These are phyloP conservation scores for Aspergillus ibericus DNA, from an alignment of 2,329 filamentous ascomycete species.

Conservation along the genomic window DNA sequence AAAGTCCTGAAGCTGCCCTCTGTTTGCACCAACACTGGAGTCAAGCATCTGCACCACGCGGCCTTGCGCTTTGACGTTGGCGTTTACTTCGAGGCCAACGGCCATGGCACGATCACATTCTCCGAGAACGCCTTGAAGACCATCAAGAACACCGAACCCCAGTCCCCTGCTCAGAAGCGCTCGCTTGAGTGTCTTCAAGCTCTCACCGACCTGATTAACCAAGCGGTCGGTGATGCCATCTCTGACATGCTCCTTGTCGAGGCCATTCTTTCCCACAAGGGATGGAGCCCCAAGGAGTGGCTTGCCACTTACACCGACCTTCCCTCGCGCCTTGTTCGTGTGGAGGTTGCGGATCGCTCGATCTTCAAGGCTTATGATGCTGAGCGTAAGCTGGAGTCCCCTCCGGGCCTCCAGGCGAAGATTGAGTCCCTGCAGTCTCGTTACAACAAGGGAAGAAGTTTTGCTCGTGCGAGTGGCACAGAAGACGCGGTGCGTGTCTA, in stretches of 20 bases:
- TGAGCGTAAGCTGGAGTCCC: slow-evolving; percentile 80
- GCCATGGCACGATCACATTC: slow-evolving; percentile 95
- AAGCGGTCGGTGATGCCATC: slow-evolving; percentile 93
- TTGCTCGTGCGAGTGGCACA: slow-evolving; percentile 89
- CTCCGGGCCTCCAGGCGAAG: slow-evolving; percentile 74
- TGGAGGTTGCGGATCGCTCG: slow-evolving; percentile 84
- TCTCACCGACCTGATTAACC: slow-evolving; percentile 90
- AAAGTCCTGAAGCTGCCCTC: slow-evolving; percentile 86
- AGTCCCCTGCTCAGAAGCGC: slow-evolving; percentile 88
- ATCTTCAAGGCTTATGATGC: slow-evolving; percentile 90
- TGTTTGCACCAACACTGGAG: slow-evolving; percentile 89
- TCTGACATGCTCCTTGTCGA: slow-evolving; percentile 96
- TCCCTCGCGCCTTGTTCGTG: slow-evolving; percentile 90
- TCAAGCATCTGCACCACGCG: slow-evolving; percentile 98
- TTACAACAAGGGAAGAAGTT: slow-evolving; percentile 84
- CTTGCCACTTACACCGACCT: slow-evolving; percentile 88
- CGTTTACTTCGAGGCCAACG: slow-evolving; percentile 98
- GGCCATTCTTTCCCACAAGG: slow-evolving; percentile 92
- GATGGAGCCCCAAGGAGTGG: slow-evolving; percentile 89
- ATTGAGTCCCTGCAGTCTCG: slow-evolving; percentile 88
- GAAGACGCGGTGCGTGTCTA: slow-evolving; percentile 97
- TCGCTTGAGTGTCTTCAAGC: slow-evolving; percentile 82
- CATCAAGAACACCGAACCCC: slow-evolving; percentile 76
- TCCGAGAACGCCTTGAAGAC: slow-evolving; percentile 76
- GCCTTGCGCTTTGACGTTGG: slow-evolving; percentile 92